Evolutionary conservation across 2,329 filamentous ascomycete species (phyloP).

Genomic region (Xylaria digitata): DNA sequence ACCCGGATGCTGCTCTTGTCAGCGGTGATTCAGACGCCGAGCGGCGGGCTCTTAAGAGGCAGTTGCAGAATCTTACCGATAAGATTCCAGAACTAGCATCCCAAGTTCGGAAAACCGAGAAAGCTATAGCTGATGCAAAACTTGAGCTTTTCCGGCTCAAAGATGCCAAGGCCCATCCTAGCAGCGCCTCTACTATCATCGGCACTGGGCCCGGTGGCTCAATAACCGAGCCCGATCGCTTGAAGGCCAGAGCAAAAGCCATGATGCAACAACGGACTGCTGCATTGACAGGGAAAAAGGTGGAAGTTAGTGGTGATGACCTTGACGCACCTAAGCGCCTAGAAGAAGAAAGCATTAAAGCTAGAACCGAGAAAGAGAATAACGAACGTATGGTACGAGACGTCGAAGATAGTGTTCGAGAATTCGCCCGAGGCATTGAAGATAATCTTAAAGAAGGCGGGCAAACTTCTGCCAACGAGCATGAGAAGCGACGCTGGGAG

Average conservation of each 20-base stretch:
- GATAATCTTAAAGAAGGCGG: slow-evolving; percentile 85
- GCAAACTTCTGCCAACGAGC: slow-evolving; percentile 81
- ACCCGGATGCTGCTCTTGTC: slow-evolving; percentile 79
- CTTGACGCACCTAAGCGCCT: slow-evolving; percentile 83
- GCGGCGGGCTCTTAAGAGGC: slow-evolving; percentile 83
- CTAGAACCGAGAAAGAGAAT: slow-evolving; percentile 87
- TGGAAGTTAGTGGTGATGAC: slow-evolving; percentile 75
- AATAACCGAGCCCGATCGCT: slow-evolving; percentile 91
- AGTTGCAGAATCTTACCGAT: slow-evolving; percentile 89
- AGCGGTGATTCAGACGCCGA: slow-evolving; percentile 88
- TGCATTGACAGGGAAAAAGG: slow-evolving; percentile 86
- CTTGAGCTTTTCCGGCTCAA: slow-evolving; percentile 92
- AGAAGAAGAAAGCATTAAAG: slow-evolving; percentile 86
- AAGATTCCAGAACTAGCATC: slow-evolving; percentile 92
- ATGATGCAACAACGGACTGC: slow-evolving; percentile 99
- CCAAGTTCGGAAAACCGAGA: slow-evolving; percentile 88
- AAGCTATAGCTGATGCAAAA: slow-evolving; percentile 89
- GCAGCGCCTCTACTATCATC: slow-evolving; percentile 81
- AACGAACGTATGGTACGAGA: slow-evolving; percentile 97
- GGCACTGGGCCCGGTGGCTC: slow-evolving; percentile 92
- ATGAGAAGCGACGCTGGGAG: slow-evolving; percentile 94
- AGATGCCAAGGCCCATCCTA: slow-evolving; percentile 91
- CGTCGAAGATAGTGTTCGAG: slow-evolving; percentile 93
- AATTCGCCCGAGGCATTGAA: slow-evolving; percentile 86
- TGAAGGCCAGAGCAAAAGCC: slow-evolving; percentile 94